Base-by-base conservation (phyloP, 345 rosid species). In the Leavenworthia alabamica region DNA sequence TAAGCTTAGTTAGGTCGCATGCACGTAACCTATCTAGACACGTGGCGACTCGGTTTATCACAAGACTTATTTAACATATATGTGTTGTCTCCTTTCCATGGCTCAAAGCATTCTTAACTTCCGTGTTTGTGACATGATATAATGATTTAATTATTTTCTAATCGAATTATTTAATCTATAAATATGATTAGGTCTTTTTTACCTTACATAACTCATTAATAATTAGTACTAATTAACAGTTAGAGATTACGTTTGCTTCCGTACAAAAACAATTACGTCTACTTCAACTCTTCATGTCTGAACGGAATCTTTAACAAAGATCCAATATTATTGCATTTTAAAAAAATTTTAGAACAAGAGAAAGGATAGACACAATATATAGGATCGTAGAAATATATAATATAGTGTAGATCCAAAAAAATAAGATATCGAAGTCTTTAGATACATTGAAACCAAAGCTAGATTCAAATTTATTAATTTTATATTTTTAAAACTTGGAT, bases 231-330 rank as follows among this genome's bases (percentile, higher is more conserved):
- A 20, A 10, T 31, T 15, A 3, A 50, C 40, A 58, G 28, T 28
- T 17, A 13, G 17, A 48, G 27, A 47, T 42, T 49, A 41, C 15
- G 54, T 32, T 31, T 32, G 53, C 19, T 54, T 70, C 64, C 64
- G 64, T 49, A 63, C 65, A 63, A 63, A 20, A 56, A 62, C 63
- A 62, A 20, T 3, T 46, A 63, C 44, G 51, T 62, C 57, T 24
- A 47, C 57, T 7, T 49, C 60, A 40, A 6, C 29, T 40, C 32
- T 20, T 10, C 8, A 13, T 47, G 70, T 71, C 70, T 64, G 75
- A 64, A 71, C 31, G 60, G 75, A 64, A 71, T 71, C 75, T 64
- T 56, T n/a, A 51, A 2, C 7, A 4, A 39, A 14, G n/a, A 70
- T 69, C 43, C 60, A 1, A 12, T 56, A 56, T 31, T 11, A 36